A percentile compares a stretch with the other conserved stretches of the same genome.
These are phyloP conservation scores for Penicillium sclerotiorum DNA, from an alignment of 2,329 filamentous ascomycete genomes.

Conservation along the genomic window DNA sequence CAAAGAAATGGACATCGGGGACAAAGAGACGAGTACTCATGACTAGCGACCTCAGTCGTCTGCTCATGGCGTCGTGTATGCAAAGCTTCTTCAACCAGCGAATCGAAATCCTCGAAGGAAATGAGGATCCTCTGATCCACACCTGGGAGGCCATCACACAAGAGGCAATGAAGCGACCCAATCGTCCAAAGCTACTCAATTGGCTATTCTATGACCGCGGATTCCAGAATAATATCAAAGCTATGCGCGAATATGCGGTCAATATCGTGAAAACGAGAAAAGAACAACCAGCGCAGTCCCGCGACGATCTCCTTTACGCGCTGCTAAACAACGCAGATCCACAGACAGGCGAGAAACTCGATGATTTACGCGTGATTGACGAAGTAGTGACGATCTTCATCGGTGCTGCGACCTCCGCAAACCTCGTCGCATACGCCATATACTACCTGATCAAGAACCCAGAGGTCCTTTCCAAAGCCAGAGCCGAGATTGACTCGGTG, in stretches of 20 bases:
- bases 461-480: constrained; percentile 60
- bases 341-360: constrained; percentile 61
- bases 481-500: constrained; percentile 65
- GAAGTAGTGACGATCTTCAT: constrained; percentile 69
- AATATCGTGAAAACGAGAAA: constrained; percentile 62
- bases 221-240: constrained; percentile 56
- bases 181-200: constrained; percentile 55
- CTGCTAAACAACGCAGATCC: constrained; percentile 63
- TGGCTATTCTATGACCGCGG: constrained; percentile 55
- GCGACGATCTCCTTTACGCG: constrained; percentile 63
- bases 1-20: constrained; percentile 54
- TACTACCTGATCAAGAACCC: constrained; percentile 68
- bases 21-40: constrained; percentile 47
- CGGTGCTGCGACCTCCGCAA: constrained; percentile 71
- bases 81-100: constrained; percentile 56
- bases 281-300: constrained; percentile 53
- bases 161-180: constrained; percentile 60
- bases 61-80: constrained; percentile 57
- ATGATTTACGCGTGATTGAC: constrained; percentile 64
- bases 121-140: constrained; percentile 34
- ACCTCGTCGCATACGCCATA: constrained; percentile 66
- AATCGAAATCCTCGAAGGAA: constrained; percentile 45
- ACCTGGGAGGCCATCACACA: constrained; percentile 60
- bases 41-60: constrained; percentile 55
- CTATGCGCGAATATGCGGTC: constrained; percentile 58